A percentile compares a stretch with the other conserved stretches of the same genome.
phyloP scores from a whole-genome alignment of 2,329 filamentous ascomycete genomes.

The Bipolaris oryzae region DNA sequence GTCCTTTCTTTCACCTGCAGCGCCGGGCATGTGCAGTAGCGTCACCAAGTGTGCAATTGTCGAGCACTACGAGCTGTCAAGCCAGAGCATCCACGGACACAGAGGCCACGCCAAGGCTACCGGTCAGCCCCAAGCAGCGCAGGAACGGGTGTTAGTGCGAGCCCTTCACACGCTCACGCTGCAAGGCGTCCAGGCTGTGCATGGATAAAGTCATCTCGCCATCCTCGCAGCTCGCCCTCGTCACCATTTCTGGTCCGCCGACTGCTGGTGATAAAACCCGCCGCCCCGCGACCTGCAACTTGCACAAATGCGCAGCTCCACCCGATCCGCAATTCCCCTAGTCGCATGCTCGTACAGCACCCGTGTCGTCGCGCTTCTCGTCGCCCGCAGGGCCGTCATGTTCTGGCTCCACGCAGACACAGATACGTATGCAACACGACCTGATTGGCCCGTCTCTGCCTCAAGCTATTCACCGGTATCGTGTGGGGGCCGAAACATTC shows the following conservation, averaged over 20 bases:
- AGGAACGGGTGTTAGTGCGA: conserved; percentile 27
- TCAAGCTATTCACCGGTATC: conserved; percentile 22
- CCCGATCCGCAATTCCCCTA: conserved; percentile 7
- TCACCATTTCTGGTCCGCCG: neutral
- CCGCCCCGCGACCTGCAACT: conserved; percentile 12
- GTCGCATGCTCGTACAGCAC: neutral
- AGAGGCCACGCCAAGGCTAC: conserved; percentile 14
- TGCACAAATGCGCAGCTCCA: conserved; percentile 22
- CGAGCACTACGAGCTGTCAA: neutral
- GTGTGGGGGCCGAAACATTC: conserved; percentile 29
- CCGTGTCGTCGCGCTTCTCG: conserved; percentile 4
- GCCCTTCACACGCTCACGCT: conserved; percentile 21
- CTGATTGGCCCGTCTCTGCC: conserved; percentile 14
- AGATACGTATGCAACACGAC: conserved; percentile 14
- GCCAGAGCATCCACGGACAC: conserved; percentile 6
- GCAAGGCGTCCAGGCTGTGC: conserved; percentile 25
- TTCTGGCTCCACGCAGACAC: conserved; percentile 17
- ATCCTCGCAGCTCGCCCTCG: conserved; percentile 8
- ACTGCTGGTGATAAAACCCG: conserved; percentile 19
- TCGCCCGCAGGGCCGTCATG: conserved; percentile 4
- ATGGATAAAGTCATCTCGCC: conserved; percentile 10
- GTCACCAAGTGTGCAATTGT: too few relatives aligned
- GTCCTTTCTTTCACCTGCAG: neutral
- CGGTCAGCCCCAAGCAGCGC: conserved; percentile 29
- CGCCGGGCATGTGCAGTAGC: neutral